These are phyloP conservation scores for Exophiala spinifera DNA, from an alignment of 2,329 filamentous ascomycete genomes.

Conservation along the genomic window DNA sequence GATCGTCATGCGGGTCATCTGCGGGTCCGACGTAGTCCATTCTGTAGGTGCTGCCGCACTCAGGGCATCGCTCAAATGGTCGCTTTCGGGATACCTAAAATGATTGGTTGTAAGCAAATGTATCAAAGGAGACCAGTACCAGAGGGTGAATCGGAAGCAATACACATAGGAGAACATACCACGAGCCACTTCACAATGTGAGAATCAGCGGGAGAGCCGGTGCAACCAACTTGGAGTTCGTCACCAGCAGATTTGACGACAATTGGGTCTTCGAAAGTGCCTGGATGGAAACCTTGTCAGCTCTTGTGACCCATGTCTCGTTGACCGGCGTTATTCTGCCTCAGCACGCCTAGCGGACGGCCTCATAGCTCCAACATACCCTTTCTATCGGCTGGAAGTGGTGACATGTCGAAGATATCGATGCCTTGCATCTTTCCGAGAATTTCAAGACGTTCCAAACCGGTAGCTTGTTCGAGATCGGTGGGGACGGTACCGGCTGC, in stretches of 20 bases:
- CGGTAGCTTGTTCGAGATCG: slow-evolving; percentile 92
- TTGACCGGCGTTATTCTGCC: not conserved
- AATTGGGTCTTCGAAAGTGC: slow-evolving; percentile 87
- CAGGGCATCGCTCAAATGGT: slow-evolving; percentile 89
- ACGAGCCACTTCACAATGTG: slow-evolving; percentile 89
- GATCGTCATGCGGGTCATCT: slow-evolving; percentile 62
- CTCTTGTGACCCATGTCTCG: slow-evolving; percentile 6
- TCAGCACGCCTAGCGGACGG: not conserved
- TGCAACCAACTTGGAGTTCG: slow-evolving; percentile 97
- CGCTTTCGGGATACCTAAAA: slow-evolving; percentile 77
- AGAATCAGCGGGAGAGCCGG: slow-evolving; percentile 86
- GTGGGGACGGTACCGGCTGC: slow-evolving; percentile 79
- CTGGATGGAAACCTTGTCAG: slow-evolving; percentile 43
- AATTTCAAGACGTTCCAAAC: slow-evolving; percentile 97
- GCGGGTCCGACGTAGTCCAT: slow-evolving; percentile 91
- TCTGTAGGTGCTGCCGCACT: slow-evolving; percentile 96
- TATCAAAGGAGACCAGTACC: not conserved
- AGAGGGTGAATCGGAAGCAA: not conserved
- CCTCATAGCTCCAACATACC: slow-evolving; percentile 52
- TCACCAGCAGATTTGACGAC: slow-evolving; percentile 86
- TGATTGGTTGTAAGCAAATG: too few species aligned
- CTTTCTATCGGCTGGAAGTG: slow-evolving; percentile 83
- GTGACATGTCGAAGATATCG: slow-evolving; percentile 97
- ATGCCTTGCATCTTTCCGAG: slow-evolving; percentile 99
- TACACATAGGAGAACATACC: slow-evolving; percentile 50